Base-by-base conservation (phyloP, 1,284 basidiomycete genomes). In the Cryptococcus sp. region DNA sequence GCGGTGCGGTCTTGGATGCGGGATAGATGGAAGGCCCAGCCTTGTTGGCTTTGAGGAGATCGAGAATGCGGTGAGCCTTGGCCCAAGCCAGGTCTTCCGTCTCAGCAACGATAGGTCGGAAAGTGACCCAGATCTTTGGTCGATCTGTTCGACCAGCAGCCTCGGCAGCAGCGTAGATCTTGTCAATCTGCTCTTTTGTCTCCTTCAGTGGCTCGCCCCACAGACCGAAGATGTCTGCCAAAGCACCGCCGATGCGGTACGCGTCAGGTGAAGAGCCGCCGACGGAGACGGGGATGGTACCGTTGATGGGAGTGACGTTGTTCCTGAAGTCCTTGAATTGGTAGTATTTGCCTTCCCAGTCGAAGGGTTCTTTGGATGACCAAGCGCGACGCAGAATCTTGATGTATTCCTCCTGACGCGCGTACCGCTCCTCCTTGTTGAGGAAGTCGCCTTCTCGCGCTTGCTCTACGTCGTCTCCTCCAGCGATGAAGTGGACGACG, bases 131-230 rank as follows among this genome's bases (percentile, higher is more conserved):
- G 54, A 71, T 71, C 35, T 65, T 55, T 3, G 69, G 69, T 48
- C 69, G 54, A 57, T 71, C 69, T 38, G 66, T 47, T n/a, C 69
- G 54, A 30, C 69, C 69, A 25, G 69, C 69, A 15, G 65, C 64
- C 11, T 63, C 66, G 47, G 69, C 65, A 16, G 67, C 69, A 8
- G 69, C 69, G 60, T 71, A 66, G 59, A 71, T 63, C 23, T 56
- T 56, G 51, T 71, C 67, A 35, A 71, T 71, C 60, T 71, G 69
- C 60, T 71, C 69, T 56, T 69, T 69, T 46, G 69, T 71, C 60
- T 71, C 69, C 59, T 71, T 71, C 51, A 71, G 60, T 13, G 69
- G 69, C 54, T 71, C 69, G 41, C 69, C 69, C 69, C 69, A 71
- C 11, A 71, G 63, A 40, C 69, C 69, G 47, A 71, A 71, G 60